A percentile compares a stretch with the other conserved stretches of the same genome.
These are phyloP conservation scores for Chaetomium sp. DNA, from an alignment of 2,329 filamentous ascomycete genomes.

Conservation along the genomic window DNA sequence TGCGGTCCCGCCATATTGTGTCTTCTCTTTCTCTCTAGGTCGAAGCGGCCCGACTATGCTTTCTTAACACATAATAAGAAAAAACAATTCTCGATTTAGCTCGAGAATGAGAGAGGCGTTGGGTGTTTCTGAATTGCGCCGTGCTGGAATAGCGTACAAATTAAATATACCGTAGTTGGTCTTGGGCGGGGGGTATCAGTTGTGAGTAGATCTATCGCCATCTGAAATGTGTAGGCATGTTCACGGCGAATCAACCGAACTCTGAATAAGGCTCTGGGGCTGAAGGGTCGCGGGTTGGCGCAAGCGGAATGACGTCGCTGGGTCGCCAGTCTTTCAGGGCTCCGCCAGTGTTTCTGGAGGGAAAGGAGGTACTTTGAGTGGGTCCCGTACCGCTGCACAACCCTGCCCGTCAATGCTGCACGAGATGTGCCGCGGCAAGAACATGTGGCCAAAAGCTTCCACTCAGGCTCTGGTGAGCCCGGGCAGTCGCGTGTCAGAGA, in stretches of 20 bases:
- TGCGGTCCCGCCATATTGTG: constrained; percentile 24
- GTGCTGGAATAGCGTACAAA: not conserved
- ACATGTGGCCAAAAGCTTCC: not conserved
- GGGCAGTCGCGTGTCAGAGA: constrained; percentile 2
- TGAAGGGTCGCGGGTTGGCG: constrained; percentile 1
- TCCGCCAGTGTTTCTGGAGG: not conserved
- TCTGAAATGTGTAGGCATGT: constrained; percentile 9
- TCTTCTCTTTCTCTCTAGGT: not conserved
- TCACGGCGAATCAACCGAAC: not conserved
- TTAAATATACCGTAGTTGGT: not conserved
- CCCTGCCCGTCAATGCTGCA: not conserved
- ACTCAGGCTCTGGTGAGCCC: not conserved
- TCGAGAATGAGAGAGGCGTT: not conserved
- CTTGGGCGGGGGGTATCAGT: not conserved
- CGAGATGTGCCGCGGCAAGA: not conserved
- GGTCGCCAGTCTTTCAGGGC: not conserved
- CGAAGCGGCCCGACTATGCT: not conserved
- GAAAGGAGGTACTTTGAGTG: not conserved
- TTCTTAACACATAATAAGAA: not conserved
- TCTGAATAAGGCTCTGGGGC: not conserved
- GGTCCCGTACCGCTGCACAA: not conserved
- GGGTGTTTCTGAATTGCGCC: not conserved
- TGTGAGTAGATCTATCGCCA: not conserved
- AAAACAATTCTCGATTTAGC: not conserved
- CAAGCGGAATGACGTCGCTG: constrained; percentile 25